phyloP scores from a whole-genome alignment of 148 eudicot species.

The Salicornia ramosissima region DNA sequence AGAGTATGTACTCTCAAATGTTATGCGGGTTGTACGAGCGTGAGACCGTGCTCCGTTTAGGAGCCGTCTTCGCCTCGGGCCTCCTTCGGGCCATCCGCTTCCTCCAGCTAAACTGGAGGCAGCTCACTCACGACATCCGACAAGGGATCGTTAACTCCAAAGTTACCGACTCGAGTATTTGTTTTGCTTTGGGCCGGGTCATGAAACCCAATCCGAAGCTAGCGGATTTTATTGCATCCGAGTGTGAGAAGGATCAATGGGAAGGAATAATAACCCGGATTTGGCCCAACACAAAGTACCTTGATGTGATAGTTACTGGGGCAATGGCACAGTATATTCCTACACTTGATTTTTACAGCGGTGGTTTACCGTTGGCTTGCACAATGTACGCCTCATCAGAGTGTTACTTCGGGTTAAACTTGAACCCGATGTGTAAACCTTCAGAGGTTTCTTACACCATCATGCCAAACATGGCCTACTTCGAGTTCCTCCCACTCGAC shows the following conservation, averaged over 20 bases:
- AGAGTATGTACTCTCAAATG: conserved; percentile 89
- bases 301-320: conserved; percentile 85
- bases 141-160: conserved; percentile 44
- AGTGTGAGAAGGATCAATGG: conserved; percentile 57
- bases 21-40: conserved; percentile 72
- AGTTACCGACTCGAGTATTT: conserved; percentile 39
- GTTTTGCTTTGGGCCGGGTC: conserved; percentile 29
- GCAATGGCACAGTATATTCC: conserved; percentile 92
- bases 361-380: conserved; percentile 67
- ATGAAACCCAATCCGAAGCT: conserved; percentile 51
- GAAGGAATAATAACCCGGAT: conserved; percentile 64
- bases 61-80: conserved; percentile 86
- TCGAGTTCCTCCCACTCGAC: conserved; percentile 71
- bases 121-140: conserved; percentile 50
- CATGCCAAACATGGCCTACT: conserved; percentile 95
- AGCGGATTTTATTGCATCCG: conserved; percentile 36
- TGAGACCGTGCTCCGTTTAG: conserved; percentile 58
- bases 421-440: conserved; percentile 78
- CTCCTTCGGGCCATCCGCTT: conserved; percentile 90
- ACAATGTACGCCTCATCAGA: conserved; percentile 87
- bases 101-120: conserved; percentile 69
- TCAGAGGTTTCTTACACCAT: conserved; percentile 80
- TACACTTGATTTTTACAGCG: conserved; percentile 62
- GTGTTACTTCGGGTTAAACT: conserved; percentile 72
- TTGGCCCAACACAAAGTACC: conserved; percentile 80